Evolutionary conservation across 139 green algal species (phyloP).

Genomic region (Volvox reticuliferus): DNA sequence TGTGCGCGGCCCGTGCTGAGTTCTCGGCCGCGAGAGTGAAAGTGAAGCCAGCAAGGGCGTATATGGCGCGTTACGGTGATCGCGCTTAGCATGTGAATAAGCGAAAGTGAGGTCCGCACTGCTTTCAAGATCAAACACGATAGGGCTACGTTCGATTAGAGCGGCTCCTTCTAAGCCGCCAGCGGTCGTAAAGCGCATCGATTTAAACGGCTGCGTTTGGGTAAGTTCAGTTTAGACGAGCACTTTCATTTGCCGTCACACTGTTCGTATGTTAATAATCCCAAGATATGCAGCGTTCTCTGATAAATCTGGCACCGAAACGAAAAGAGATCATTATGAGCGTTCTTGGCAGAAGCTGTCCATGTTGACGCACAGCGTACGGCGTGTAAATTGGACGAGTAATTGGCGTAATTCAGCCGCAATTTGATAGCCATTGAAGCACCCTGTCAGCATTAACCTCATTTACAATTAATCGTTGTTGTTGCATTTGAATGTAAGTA

Average conservation of each 20-base stretch:
- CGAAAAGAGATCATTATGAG: too few species aligned
- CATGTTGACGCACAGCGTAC: too few species aligned
- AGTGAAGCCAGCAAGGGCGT: not conserved
- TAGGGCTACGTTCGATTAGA: not conserved
- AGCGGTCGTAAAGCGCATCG: slow-evolving; percentile 30
- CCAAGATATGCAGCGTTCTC: too few species aligned
- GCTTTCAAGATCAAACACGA: not conserved
- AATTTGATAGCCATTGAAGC: too few species aligned
- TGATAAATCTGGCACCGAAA: too few species aligned
- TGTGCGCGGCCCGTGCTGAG: not conserved
- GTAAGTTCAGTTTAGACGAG: not conserved
- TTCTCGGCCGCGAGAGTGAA: not conserved
- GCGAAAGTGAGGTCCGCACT: not conserved
- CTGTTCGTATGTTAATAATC: not conserved
- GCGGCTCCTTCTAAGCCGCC: not conserved
- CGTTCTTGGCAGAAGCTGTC: too few species aligned
- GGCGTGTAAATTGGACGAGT: too few species aligned
- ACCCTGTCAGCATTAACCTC: too few species aligned
- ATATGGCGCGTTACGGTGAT: not conserved
- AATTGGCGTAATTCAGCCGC: too few species aligned
- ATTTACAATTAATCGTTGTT: too few species aligned
- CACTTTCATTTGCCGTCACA: not conserved
- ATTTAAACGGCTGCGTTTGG: not conserved
- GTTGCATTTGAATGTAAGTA: too few species aligned
- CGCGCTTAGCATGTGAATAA: not conserved